These are phyloP conservation scores for Penicillium herquei DNA, from an alignment of 495 filamentous ascomycete species.

Conservation along the genomic window DNA sequence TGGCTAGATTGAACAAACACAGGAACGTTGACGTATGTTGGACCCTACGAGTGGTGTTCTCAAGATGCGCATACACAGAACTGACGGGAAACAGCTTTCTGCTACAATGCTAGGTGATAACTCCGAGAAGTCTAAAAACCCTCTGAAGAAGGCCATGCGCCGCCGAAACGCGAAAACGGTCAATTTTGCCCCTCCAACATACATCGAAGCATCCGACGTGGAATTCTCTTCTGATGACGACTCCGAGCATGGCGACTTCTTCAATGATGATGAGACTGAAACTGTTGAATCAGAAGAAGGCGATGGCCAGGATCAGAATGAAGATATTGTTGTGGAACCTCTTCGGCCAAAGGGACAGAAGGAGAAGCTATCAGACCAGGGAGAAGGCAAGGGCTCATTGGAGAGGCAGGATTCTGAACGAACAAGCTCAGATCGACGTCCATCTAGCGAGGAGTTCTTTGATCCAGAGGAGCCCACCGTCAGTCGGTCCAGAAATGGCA, in stretches of 20 bases:
- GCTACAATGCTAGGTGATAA: constrained; percentile 93
- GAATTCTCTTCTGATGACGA: constrained; percentile 92
- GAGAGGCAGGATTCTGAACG: constrained; percentile 33
- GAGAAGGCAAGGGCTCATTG: constrained; percentile 18
- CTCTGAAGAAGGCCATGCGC: constrained; percentile 85
- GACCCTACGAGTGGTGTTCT: not conserved
- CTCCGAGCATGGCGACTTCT: constrained; percentile 52
- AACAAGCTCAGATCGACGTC: constrained; percentile 38
- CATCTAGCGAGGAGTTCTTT: constrained; percentile 67
- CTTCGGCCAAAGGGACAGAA: constrained; percentile 41
- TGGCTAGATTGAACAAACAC: constrained; percentile 95
- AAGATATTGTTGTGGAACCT: constrained; percentile 48
- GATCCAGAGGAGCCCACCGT: constrained; percentile 55
- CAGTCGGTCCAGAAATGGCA: constrained; percentile 77
- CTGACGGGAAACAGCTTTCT: constrained; percentile 63
- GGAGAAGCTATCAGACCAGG: constrained; percentile 34
- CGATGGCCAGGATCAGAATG: constrained; percentile 35
- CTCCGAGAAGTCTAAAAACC: constrained; percentile 82
- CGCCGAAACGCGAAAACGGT: constrained; percentile 87
- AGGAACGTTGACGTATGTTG: constrained; percentile 88
- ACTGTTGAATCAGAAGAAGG: constrained; percentile 41
- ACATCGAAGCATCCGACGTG: constrained; percentile 85
- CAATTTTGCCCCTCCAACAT: constrained; percentile 80
- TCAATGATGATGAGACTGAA: constrained; percentile 54
- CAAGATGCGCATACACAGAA: not conserved